phyloP scores from a whole-genome alignment of 2,329 filamentous ascomycete genomes.

The Aspergillus tanneri region DNA sequence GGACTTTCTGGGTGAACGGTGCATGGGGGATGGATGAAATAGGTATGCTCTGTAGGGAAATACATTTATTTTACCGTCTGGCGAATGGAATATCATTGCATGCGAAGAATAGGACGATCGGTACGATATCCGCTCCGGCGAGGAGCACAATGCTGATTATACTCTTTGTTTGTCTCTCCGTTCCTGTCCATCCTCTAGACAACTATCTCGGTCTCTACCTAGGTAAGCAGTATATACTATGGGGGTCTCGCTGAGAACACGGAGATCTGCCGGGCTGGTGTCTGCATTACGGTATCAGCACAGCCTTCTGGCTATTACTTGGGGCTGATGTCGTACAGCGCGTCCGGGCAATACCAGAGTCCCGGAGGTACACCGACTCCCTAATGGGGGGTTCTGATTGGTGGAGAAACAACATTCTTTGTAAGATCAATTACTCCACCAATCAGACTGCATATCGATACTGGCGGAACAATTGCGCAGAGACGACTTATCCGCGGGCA shows the following conservation, averaged over 20 bases:
- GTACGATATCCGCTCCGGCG: background rate
- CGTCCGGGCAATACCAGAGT: slow-evolving; percentile 1
- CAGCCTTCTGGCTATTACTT: background rate
- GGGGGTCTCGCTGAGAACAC: background rate
- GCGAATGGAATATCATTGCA: background rate
- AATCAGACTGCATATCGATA: slow-evolving; percentile 19
- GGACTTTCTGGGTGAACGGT: slow-evolving; percentile 66
- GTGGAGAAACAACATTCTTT: slow-evolving; percentile 22
- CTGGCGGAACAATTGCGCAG: slow-evolving; percentile 3
- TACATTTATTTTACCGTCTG: slow-evolving; percentile 1
- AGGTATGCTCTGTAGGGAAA: background rate
- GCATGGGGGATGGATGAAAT: background rate
- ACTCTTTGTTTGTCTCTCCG: background rate
- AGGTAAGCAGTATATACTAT: too few relatives aligned
- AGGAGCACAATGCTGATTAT: background rate
- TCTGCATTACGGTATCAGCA: background rate
- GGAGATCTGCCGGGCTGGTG: background rate
- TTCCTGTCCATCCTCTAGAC: background rate
- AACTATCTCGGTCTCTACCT: background rate
- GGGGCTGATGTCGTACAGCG: background rate
- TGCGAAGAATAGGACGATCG: background rate
- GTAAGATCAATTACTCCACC: slow-evolving; percentile 24
- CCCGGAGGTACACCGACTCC: slow-evolving; percentile 7
- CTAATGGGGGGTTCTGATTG: slow-evolving; percentile 18
- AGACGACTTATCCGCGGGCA: background rate